Evolutionary conservation across 495 filamentous ascomycete species (phyloP).

Genomic region (Trichoderma erinaceum): DNA sequence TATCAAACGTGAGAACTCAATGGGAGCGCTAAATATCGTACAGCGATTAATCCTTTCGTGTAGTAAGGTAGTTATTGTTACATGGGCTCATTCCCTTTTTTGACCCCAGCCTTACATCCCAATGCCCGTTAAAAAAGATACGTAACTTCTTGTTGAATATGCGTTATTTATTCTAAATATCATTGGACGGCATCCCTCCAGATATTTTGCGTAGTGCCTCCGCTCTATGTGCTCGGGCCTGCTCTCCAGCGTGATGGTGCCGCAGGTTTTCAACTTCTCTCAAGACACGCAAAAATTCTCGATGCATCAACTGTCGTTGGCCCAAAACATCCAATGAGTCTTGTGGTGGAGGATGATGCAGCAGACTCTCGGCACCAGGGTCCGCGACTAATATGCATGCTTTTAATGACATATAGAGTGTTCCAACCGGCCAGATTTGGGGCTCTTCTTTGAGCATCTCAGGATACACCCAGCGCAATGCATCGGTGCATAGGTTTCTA

Average conservation of each 20-base stretch:
- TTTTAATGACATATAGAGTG: constrained; percentile 36
- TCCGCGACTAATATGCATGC: constrained; percentile 50
- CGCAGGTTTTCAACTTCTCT: constrained; percentile 3
- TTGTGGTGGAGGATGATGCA: background rate
- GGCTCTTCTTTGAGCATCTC: constrained; percentile 57
- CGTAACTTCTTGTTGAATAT: background rate
- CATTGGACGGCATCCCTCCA: background rate
- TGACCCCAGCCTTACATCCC: background rate
- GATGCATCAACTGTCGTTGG: background rate
- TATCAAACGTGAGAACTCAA: background rate
- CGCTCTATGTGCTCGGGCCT: background rate
- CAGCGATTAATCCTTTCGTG: background rate
- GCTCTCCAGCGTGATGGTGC: background rate
- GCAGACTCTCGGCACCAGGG: constrained; percentile 31
- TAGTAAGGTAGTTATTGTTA: background rate
- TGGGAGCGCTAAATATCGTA: background rate
- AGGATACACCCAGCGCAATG: constrained; percentile 44
- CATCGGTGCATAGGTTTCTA: constrained; percentile 40
- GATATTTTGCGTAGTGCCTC: background rate
- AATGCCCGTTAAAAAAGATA: background rate
- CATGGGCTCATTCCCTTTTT: background rate
- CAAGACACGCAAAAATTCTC: constrained; percentile 18
- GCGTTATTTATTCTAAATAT: background rate
- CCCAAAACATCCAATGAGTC: background rate
- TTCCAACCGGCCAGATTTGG: constrained; percentile 39